Evolutionary conservation across 768 basidiomycete species (phyloP), one percentile per base, ranked within the genome.

Genomic region (Dictyophora rubrovolvata): DNA sequence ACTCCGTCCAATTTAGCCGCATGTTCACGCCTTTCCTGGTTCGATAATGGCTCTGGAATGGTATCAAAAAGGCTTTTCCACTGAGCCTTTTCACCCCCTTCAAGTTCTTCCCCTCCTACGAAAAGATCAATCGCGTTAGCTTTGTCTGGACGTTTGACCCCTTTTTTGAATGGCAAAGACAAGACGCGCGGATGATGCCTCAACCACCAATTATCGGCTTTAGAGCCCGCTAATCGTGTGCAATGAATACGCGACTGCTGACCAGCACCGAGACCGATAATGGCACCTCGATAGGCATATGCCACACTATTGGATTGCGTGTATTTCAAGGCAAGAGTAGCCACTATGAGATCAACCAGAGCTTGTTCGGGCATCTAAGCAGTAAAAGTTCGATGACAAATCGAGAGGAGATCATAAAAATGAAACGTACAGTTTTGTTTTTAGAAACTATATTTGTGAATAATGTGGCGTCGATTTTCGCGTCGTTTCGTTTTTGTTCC

Each of bases 171-270:
- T 1, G 95, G 90, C 21, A 99, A 82, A 3, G 80, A 77, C 62
- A 97, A 86, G 48, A 96, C 95, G 50, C 89, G 86, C 1, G 94
- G 87, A 74, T 98, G 93, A 75, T 98, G 93, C 12, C 96, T 86
- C 57, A 98, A 79, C 95, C 96, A 98, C 96, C 96, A 99, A 63
- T 93, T 80, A 74, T 99, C 96, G n/a, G 95, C 93, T 74, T 99
- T 98, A 54, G 86, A 83, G 2, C 96, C 96, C 2, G 96, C 96
- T 49, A 99, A 85, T 33, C 96, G 89, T 16, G 96, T 99, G 75
- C 96, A 99, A 77, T 99, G 96, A 68, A 99, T 99, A 46, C 96
- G 89, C 5, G 95, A 98, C 70, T 98, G 96, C 68, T 98, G 96
- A 12, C 95, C 96, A 0, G 96, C 96, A 35, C 96, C 96, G 51